Percentiles rank a stretch among this genome's conserved stretches.
These are phyloP conservation scores for Colletotrichum siamense DNA, from an alignment of 2,329 filamentous ascomycete genomes.

Conservation along the genomic window DNA sequence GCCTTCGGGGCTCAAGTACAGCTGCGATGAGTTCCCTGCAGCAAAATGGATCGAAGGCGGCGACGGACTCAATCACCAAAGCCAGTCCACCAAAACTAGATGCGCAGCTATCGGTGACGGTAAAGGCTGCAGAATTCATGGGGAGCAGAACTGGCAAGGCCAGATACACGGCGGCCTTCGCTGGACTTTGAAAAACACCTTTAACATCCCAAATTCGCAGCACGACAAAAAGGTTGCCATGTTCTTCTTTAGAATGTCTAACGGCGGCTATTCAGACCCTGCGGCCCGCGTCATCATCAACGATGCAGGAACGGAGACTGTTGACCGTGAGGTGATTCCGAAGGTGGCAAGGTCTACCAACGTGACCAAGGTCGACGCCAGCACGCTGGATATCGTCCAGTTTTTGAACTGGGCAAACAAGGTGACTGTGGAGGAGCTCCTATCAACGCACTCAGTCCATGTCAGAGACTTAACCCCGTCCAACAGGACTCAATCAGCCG, in stretches of 20 bases:
- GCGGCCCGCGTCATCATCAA: not conserved
- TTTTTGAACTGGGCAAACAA: conserved; percentile 1
- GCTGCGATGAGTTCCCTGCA: conserved; percentile 7
- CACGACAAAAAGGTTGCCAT: not conserved
- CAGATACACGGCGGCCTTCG: not conserved
- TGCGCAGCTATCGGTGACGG: not conserved
- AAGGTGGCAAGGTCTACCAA: not conserved
- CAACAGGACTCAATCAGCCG: not conserved
- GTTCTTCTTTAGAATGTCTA: not conserved
- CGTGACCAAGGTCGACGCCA: not conserved
- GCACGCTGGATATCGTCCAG: not conserved
- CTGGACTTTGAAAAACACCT: not conserved
- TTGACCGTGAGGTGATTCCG: not conserved
- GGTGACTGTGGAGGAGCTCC: not conserved
- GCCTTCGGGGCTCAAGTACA: not conserved
- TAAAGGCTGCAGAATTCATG: not conserved
- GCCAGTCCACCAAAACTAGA: not conserved
- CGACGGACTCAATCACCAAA: not conserved
- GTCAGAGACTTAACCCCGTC: not conserved
- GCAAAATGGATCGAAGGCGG: conserved; percentile 1
- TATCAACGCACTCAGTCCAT: not conserved
- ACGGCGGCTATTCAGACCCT: not conserved
- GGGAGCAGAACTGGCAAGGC: not conserved
- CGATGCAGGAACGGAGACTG: not conserved
- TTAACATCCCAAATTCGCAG: not conserved